These are phyloP conservation scores for Suillus brevipes DNA, from an alignment of 768 basidiomycete genomes.

Conservation along the genomic window DNA sequence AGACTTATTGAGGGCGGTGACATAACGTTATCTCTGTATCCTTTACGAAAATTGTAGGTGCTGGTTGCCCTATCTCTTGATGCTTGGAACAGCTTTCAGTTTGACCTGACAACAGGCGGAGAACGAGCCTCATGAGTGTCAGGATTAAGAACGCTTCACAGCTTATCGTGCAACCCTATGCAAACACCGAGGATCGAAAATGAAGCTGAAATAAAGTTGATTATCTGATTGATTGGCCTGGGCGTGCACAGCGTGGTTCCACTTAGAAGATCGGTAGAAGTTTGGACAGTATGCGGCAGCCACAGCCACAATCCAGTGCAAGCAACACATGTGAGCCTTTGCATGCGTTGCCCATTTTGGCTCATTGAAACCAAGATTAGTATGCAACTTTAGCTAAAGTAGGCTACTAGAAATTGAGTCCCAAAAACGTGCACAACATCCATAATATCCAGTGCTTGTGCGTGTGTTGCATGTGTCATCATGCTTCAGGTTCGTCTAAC, in stretches of 20 bases:
- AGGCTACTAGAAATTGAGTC: background rate
- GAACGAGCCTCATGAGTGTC: background rate
- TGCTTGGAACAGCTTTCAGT: background rate
- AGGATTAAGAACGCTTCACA: background rate
- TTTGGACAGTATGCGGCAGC: background rate
- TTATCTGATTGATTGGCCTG: background rate
- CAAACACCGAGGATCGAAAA: background rate
- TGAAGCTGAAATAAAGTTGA: background rate
- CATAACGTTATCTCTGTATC: background rate
- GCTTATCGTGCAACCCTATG: background rate
- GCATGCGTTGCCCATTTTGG: background rate
- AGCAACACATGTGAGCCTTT: background rate
- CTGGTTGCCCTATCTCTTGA: background rate
- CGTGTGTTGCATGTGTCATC: background rate
- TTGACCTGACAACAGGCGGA: background rate
- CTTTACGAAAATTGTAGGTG: background rate
- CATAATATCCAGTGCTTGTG: background rate
- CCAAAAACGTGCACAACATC: background rate
- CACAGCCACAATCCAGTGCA: background rate
- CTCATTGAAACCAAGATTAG: background rate
- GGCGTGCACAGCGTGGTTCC: background rate
- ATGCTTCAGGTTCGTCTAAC: background rate
- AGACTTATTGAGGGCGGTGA: constrained; percentile 56
- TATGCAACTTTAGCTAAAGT: background rate
- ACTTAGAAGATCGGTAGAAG: background rate